These are phyloP conservation scores for Paramecium octaurelia DNA, from an alignment of 73 alveolate genomes.

Conservation along the genomic window DNA sequence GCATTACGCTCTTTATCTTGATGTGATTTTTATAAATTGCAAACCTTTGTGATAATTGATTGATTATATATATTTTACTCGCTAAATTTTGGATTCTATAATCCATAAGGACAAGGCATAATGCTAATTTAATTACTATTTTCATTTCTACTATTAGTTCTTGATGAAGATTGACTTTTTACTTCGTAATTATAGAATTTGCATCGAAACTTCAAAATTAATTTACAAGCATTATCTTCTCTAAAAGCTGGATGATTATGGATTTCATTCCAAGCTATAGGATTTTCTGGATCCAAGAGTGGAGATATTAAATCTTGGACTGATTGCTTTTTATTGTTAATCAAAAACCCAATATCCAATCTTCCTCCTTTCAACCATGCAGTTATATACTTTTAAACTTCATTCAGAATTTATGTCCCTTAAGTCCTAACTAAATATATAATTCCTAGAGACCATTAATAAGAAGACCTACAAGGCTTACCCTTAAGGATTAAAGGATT, in stretches of 20 bases:
- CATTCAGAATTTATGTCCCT: background rate
- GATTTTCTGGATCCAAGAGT: conserved; percentile 23
- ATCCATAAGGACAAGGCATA: conserved; percentile 25
- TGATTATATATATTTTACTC: background rate
- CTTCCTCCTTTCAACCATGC: conserved; percentile 24
- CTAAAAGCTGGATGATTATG: conserved; percentile 39
- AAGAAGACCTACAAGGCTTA: background rate
- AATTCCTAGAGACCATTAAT: conserved; percentile 25
- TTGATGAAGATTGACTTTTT: background rate
- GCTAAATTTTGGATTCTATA: background rate
- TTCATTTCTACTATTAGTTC: background rate
- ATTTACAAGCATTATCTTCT: background rate
- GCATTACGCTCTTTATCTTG: background rate
- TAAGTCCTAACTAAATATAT: conserved; percentile 22
- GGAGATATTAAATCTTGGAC: background rate
- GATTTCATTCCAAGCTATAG: conserved; percentile 18
- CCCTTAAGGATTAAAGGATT: conserved; percentile 35
- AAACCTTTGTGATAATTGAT: conserved; percentile 1
- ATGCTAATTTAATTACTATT: background rate
- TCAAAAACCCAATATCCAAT: background rate
- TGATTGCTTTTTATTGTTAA: background rate
- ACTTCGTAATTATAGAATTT: background rate
- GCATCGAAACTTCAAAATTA: background rate
- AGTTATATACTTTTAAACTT: background rate
- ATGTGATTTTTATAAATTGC: background rate